Evolutionary conservation across 2,329 filamentous ascomycete species (phyloP), one percentile per base, ranked within the genome.

Genomic region (Alternaria atra): DNA sequence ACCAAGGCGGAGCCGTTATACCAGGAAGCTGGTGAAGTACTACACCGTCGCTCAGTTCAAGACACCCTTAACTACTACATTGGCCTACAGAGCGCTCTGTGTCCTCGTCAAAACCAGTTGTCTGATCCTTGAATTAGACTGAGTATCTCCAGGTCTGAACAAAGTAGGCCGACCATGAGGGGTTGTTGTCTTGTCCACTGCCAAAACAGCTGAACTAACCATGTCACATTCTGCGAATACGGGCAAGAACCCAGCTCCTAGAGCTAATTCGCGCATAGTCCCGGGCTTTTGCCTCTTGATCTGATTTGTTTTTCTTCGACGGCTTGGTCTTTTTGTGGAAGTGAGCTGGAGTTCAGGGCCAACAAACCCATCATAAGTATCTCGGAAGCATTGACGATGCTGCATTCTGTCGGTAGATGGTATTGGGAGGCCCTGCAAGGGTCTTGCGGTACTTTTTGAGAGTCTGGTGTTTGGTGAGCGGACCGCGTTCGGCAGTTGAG

Each of bases 341-440:
- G 32, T 43, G 23, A 55, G 25, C 8, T 17, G 40, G 12, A 63
- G 55, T 27, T 70, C 67, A 6, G 43, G 32, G 17, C 63, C 62
- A 5, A 58, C 43, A 46, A 68, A 69, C 5, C 65, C 64, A 47
- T 71, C 69, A 34, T 51, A 64, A 15, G 15, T 40, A 30, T 39
- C 37, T 9, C 29, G 29, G 30, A 59, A 30, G 6, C 10, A n/a
- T 25, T 8, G 10, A 9, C 23, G 17, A 17, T 23, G 29, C 43
- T 30, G 37, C 8, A 13, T 35, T 13, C 32, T 39, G 9, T 7
- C 9, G 9, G 20, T 37, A 25, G 42, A 13, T 4, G 6, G 20
- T 25, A 29, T 20, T 12, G 12, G 10, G 30, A 25, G 4, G 23
- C n/a, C 17, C 25, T 32, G 46, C 29, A 34, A 9, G 15, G 23